These are phyloP conservation scores for Thymus quinquecostatus DNA, from an alignment of 257 asterid genomes.

Conservation along the genomic window DNA sequence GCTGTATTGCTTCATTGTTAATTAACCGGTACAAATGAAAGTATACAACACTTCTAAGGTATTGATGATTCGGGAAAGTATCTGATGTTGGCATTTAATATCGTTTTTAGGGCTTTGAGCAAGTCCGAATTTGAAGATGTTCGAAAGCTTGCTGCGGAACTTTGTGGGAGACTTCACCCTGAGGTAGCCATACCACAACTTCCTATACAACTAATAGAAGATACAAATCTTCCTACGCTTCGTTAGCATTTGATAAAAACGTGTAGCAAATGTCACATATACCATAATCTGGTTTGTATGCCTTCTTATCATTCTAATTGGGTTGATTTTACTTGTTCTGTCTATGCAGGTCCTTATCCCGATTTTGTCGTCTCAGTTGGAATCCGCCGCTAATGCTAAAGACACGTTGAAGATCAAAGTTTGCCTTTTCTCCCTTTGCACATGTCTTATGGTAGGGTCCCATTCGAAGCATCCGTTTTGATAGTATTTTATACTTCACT, in stretches of 20 bases:
- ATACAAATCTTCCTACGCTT: not conserved
- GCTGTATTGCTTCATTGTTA: conserved; percentile 70
- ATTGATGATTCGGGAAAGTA: conserved; percentile 17
- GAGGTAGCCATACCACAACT: conserved; percentile 46
- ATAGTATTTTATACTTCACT: conserved; percentile 1
- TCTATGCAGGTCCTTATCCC: conserved; percentile 82
- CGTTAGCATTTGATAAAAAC: not conserved
- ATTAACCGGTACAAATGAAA: conserved; percentile 57
- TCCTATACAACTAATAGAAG: not conserved
- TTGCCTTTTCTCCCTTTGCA: conserved; percentile 77
- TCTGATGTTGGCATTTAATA: conserved; percentile 20
- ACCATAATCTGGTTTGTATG: not conserved
- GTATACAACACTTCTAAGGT: conserved; percentile 11
- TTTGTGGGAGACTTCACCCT: conserved; percentile 89
- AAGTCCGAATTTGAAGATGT: conserved; percentile 84
- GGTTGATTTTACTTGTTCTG: conserved; percentile 27
- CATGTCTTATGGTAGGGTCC: conserved; percentile 71
- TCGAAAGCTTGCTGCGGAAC: conserved; percentile 93
- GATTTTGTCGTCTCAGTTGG: conserved; percentile 56
- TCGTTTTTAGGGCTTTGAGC: conserved; percentile 63
- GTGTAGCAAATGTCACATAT: not conserved
- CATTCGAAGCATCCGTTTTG: conserved; percentile 28
- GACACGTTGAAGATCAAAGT: conserved; percentile 67
- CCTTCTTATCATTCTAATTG: conserved; percentile 17
- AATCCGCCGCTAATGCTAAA: conserved; percentile 52